Evolutionary conservation across 1,139 yeast species (phyloP).

Genomic region (Tardiomyces blankii): DNA sequence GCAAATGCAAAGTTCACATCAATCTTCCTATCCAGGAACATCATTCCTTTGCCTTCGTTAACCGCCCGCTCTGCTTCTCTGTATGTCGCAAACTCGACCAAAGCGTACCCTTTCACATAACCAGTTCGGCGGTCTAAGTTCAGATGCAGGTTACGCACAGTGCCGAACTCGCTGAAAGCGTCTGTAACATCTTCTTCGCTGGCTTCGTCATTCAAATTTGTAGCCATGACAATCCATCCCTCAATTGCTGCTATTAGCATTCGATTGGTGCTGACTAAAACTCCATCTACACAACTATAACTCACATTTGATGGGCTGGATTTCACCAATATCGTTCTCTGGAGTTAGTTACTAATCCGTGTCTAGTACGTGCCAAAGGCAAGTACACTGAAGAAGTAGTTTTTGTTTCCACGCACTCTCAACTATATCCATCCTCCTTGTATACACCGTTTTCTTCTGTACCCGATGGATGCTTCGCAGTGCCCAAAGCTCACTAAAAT

Average conservation of each 20-base stretch:
- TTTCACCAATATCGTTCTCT: too few species aligned
- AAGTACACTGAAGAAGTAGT: too few species aligned
- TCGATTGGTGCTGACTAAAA: too few species aligned
- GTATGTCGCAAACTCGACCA: conserved; percentile 26
- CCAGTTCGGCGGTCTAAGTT: conserved; percentile 36
- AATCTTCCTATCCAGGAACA: conserved; percentile 25
- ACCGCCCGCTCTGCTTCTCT: conserved; percentile 30
- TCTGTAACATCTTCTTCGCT: conserved; percentile 35
- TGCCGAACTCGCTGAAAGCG: conserved; percentile 32
- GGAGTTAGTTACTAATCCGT: too few species aligned
- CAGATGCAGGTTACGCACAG: conserved; percentile 29
- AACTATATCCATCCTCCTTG: too few species aligned
- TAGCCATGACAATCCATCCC: conserved; percentile 34
- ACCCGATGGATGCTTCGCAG: too few species aligned
- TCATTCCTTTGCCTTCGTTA: conserved; percentile 21
- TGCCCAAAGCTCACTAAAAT: too few species aligned
- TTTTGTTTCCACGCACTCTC: too few species aligned
- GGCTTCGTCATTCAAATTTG: conserved; percentile 36
- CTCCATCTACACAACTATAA: neutral
- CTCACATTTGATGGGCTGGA: neutral
- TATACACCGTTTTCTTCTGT: too few species aligned
- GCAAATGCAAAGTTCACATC: conserved; percentile 31
- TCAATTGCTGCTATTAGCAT: conserved; percentile 24
- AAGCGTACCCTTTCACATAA: conserved; percentile 34
- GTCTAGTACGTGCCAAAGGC: too few species aligned